Base-by-base conservation (phyloP, 2,329 filamentous ascomycete species). In the Diplocarpon rosae region DNA sequence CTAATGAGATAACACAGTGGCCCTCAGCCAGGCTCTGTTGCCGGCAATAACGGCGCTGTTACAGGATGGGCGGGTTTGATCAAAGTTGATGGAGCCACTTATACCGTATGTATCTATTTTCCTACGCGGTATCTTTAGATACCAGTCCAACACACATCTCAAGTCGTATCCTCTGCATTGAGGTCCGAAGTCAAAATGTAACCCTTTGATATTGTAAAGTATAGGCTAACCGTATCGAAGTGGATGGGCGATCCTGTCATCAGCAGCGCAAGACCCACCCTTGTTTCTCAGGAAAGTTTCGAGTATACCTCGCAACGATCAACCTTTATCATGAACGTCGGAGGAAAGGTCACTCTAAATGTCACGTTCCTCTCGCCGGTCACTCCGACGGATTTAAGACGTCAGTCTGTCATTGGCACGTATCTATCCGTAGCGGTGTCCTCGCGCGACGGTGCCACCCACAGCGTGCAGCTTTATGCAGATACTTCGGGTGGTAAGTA, bases 301-400 rank as follows among this genome's bases (percentile, higher is more conserved):
- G 72, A 79, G 49, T 88, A 86, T 60, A 86, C 83, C 0, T 81
- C 83, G 0, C 85, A 81, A 5, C 72, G 71, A 58, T 85, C 80
- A 51, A 76, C 75, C 27, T 88, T 87, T 60, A 77, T 72, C 11
- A 76, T 85, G 66, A 70, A 77, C 49, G 77, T 83, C 6, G 77
- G 61, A 30, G 69, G 70, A 32, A 72, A 74, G 47, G 69, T 88
- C 2, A 65, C 71, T 38, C 67, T 89, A 68, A 83, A 73, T 27
- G 71, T 83, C 37, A 83, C 75, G 0, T 89, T 88, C 57, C 59
- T 86, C 31, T 84, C 80, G 0, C 81, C 84, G 0, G 70, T 88
- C n/a, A 80, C 74, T 11, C 78, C 82, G 0, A 66, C 74, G 15
- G 83, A 88, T 55, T 60, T 84, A 14, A 69, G 70, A 49, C 69